These are phyloP conservation scores for Amaranthus cruentus DNA, from an alignment of 148 eudicot genomes.

Conservation along the genomic window DNA sequence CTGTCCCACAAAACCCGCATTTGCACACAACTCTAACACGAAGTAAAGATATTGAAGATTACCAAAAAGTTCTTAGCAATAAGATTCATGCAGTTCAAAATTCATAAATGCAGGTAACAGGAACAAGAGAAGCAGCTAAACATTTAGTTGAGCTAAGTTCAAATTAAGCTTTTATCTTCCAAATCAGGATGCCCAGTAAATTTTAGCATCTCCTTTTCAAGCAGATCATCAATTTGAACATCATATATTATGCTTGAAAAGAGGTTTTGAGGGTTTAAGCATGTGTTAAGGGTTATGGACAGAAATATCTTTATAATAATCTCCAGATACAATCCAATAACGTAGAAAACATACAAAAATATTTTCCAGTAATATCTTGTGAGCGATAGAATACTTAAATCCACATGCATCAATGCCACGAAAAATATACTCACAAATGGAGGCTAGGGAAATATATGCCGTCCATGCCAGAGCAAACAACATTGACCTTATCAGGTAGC, in stretches of 20 bases:
- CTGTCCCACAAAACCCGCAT: slow-evolving; percentile 64
- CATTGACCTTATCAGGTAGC: slow-evolving; percentile 68
- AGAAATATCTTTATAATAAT: not conserved
- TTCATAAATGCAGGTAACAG: not conserved
- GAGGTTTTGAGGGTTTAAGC: not conserved
- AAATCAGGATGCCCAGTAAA: not conserved
- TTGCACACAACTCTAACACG: slow-evolving; percentile 62
- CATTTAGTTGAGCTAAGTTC: not conserved
- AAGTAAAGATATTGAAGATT: slow-evolving; percentile 3
- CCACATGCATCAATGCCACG: slow-evolving; percentile 7
- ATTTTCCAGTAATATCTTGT: not conserved
- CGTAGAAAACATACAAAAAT: not conserved
- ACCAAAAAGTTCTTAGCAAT: not conserved
- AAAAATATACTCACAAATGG: slow-evolving; percentile 53
- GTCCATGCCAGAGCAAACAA: slow-evolving; percentile 69
- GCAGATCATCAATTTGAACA: not conserved
- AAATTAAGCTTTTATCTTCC: not conserved
- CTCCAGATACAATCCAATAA: not conserved
- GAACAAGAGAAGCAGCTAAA: not conserved
- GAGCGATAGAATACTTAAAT: not conserved
- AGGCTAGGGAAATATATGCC: slow-evolving; percentile 71
- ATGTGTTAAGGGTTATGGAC: not conserved
- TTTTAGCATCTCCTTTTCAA: not conserved
- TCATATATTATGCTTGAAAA: not conserved
- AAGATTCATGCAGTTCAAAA: slow-evolving; percentile 2